These are phyloP conservation scores for Drechslerella coelobrocha DNA, from an alignment of 2,329 filamentous ascomycete species.

Conservation along the genomic window DNA sequence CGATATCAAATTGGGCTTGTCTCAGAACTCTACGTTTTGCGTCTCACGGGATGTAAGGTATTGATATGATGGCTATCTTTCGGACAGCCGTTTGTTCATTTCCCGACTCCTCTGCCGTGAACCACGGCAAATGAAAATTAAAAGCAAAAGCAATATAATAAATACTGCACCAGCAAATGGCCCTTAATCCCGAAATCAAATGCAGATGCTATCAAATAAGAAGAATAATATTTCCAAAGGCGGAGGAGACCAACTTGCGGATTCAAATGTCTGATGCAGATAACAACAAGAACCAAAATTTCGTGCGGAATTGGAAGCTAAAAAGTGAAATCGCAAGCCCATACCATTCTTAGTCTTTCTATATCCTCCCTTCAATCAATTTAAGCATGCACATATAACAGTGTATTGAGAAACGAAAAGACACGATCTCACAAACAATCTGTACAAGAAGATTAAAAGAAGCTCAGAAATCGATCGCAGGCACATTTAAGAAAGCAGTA, in stretches of 20 bases:
- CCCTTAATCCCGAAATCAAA: neutral
- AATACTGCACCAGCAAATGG: neutral
- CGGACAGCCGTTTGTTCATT: neutral
- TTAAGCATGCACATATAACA: constrained; percentile 19
- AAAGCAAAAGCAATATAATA: neutral
- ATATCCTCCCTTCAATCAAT: constrained; percentile 30
- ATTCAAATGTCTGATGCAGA: constrained; percentile 34
- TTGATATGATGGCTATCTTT: too few relatives aligned
- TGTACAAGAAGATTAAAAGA: constrained; percentile 25
- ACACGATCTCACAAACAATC: constrained; percentile 34
- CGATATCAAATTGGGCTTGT: neutral
- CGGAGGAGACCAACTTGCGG: constrained; percentile 42
- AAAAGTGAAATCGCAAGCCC: constrained; percentile 20
- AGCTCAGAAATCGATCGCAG: constrained; percentile 1
- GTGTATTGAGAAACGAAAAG: constrained; percentile 34
- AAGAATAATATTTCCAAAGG: constrained; percentile 25
- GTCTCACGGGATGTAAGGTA: too few relatives aligned
- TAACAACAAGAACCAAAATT: constrained; percentile 4
- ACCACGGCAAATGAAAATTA: neutral
- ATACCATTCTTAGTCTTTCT: constrained; percentile 47
- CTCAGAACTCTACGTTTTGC: too few relatives aligned
- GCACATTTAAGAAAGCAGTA: constrained; percentile 13
- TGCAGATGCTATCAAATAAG: neutral
- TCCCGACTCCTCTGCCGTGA: neutral
- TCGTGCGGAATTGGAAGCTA: neutral